Evolutionary conservation across 2,329 filamentous ascomycete species (phyloP), one percentile per base, ranked within the genome.

Genomic region (Trematosphaeria pertusa): DNA sequence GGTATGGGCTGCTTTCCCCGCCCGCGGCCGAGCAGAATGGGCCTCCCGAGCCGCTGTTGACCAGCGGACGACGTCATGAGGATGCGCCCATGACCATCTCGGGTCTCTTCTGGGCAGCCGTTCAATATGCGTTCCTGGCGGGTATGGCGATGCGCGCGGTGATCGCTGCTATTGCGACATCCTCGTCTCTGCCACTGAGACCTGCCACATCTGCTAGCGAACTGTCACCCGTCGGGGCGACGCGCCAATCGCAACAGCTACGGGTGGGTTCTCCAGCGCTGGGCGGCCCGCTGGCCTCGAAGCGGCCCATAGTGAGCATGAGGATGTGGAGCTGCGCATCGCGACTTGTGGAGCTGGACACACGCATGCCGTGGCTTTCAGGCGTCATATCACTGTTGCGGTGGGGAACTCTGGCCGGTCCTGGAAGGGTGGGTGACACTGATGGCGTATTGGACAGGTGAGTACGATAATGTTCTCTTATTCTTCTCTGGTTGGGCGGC

Each of bases 381-480:
- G 90, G 90, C 67, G 77, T 83, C 59, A 71, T 94, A 50, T 88
- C 88, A 46, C 82, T 96, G 72, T 71, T 87, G 58, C 90, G 94
- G 74, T 87, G 88, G 79, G 80, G 85, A 58, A 81, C 86, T 63
- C 74, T 93, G 65, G 78, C 80, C 63, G 90, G 91, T 18, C 89
- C 89, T 56, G 89, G 91, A 63, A 82, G 75, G 73, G 73, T 96
- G 56, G 91, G 88, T 67, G 81, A 82, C 63, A 83, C 87, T 20
- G 82, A 95, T 71, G 87, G 91, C 55, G 81, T 86, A 71, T 77
- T 97, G 73, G 93, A 97, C 78, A 95, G 91, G 93, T 97, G 85
- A 87, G 90, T 81, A 61, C 61, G 54, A 61, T 55, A 52, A 50
- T 60, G 55, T 64, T 58, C 48, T 50, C 48, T 52, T 52, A 53